phyloP scores from a whole-genome alignment of 805 yeast species.

The Barnettozyma salicaria region DNA sequence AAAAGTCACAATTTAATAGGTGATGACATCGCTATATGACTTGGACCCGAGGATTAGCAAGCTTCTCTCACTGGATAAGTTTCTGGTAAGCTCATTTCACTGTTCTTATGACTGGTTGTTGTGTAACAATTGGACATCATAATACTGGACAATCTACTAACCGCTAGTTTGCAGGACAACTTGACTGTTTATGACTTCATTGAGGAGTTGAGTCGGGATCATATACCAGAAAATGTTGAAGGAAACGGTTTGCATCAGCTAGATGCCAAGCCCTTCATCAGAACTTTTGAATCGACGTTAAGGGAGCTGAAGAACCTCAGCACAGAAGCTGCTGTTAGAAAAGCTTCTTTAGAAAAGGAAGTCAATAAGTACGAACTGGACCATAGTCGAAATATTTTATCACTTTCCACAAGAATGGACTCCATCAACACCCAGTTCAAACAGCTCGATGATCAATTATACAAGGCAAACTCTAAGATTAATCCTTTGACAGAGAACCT shows the following conservation, averaged over 20 bases:
- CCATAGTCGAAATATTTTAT: slow-evolving; percentile 62
- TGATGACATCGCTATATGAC: slow-evolving; percentile 45
- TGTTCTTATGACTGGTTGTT: neutral
- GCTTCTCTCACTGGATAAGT: slow-evolving; percentile 53
- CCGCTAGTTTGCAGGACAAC: slow-evolving; percentile 36
- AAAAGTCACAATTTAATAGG: neutral
- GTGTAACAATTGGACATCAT: too few relatives aligned
- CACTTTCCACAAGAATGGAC: slow-evolving; percentile 43
- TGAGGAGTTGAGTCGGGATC: slow-evolving; percentile 70
- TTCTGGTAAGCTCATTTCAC: slow-evolving; percentile 32
- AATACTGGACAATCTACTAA: slow-evolving; percentile 2
- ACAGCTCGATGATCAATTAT: slow-evolving; percentile 45
- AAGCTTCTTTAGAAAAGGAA: slow-evolving; percentile 45
- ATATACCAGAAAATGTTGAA: slow-evolving; percentile 40
- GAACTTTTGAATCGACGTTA: slow-evolving; percentile 85
- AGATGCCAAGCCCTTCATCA: slow-evolving; percentile 91
- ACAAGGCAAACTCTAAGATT: slow-evolving; percentile 51
- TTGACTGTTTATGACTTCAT: slow-evolving; percentile 74
- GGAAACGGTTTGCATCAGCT: slow-evolving; percentile 25
- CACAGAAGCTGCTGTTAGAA: slow-evolving; percentile 47
- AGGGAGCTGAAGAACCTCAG: slow-evolving; percentile 60
- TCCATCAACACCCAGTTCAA: slow-evolving; percentile 43
- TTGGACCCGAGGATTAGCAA: slow-evolving; percentile 57
- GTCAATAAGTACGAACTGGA: slow-evolving; percentile 56
- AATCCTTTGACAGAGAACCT: slow-evolving; percentile 67